Percentiles rank a stretch among this genome's conserved stretches.
phyloP scores from a whole-genome alignment of 768 basidiomycete genomes.

The Leccinum subtestaceum region DNA sequence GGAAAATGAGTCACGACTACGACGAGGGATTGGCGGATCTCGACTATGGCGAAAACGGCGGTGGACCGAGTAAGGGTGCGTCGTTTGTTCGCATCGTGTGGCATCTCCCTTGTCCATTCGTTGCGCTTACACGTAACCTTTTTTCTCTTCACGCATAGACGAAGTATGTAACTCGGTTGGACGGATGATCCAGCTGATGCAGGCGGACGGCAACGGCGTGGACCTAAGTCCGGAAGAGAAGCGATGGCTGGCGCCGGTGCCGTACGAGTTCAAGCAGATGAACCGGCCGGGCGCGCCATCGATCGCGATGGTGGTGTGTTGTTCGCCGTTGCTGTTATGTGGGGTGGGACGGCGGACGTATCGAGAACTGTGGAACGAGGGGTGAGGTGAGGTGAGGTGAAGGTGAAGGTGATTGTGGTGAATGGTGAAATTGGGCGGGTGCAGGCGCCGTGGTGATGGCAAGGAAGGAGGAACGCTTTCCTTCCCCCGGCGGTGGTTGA shows the following conservation, averaged over 20 bases:
- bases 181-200: conserved; percentile 21
- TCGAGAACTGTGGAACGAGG: conserved; percentile 16
- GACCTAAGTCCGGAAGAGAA: background rate
- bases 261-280: conserved; percentile 15
- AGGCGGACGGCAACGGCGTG: conserved; percentile 7
- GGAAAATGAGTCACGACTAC: conserved; percentile 20
- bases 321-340: conserved; percentile 11
- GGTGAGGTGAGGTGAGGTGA: background rate
- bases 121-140: too few species aligned
- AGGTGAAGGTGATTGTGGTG: too few species aligned
- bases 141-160: conserved; percentile 4
- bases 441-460: too few species aligned
- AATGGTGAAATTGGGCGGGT: too few species aligned
- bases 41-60: conserved; percentile 12
- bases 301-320: conserved; percentile 15
- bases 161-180: conserved; percentile 25
- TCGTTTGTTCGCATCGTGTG: background rate
- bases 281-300: background rate
- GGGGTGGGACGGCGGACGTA: conserved; percentile 10
- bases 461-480: background rate
- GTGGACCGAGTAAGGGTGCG: conserved; percentile 13
- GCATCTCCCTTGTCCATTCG: too few species aligned
- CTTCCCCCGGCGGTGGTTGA: too few species aligned
- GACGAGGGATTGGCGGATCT: conserved; percentile 16
- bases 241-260: conserved; percentile 9